A percentile compares a stretch with the other conserved stretches of the same genome.
These are phyloP conservation scores for Jamesozyma spencerorum DNA, from an alignment of 805 yeast genomes.

Conservation along the genomic window DNA sequence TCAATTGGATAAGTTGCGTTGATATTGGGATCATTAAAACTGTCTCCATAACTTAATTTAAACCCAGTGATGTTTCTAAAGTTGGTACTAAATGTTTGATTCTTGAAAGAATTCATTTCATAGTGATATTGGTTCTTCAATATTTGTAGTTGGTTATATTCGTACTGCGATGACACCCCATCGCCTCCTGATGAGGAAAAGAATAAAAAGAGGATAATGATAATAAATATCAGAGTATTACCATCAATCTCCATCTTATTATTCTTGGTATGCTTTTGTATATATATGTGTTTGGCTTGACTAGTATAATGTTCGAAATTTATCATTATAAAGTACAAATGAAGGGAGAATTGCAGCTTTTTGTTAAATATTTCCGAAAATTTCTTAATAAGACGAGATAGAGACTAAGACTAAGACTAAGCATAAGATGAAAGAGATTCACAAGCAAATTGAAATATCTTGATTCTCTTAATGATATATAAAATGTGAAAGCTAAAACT, in stretches of 20 bases:
- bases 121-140: conserved; percentile 31
- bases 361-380: too few relatives aligned
- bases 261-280: too few relatives aligned
- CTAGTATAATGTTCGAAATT: too few relatives aligned
- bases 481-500: too few relatives aligned
- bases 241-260: conserved; percentile 27
- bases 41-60: conserved; percentile 54
- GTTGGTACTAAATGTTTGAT: conserved; percentile 41
- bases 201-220: conserved; percentile 25
- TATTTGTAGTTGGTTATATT: conserved; percentile 32
- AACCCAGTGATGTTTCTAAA: conserved; percentile 72
- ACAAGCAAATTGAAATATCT: too few relatives aligned
- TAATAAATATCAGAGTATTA: conserved; percentile 24
- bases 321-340: too few relatives aligned
- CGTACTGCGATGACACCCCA: conserved; percentile 30
- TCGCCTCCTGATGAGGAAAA: conserved; percentile 29
- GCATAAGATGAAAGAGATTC: too few relatives aligned
- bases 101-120: conserved; percentile 30
- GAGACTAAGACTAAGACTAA: too few relatives aligned
- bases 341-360: too few relatives aligned
- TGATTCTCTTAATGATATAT: too few relatives aligned
- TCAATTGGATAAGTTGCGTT: conserved; percentile 52
- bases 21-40: conserved; percentile 34
- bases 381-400: too few relatives aligned
- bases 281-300: too few relatives aligned